These are phyloP conservation scores for Coccomyxa sp. DNA, from an alignment of 139 green algal species.

Conservation along the genomic window DNA sequence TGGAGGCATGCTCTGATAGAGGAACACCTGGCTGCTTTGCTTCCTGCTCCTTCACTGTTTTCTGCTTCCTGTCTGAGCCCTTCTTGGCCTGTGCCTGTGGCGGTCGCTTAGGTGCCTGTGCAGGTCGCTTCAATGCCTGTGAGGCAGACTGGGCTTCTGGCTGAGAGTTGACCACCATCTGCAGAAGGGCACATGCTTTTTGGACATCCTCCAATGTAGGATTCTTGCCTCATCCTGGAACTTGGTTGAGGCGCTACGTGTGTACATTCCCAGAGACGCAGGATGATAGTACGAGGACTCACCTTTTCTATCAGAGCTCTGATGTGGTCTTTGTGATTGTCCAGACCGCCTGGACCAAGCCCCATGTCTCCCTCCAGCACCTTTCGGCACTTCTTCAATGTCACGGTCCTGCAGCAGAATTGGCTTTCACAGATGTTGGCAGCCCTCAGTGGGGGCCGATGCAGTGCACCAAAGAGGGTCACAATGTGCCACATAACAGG, in stretches of 20 bases:
- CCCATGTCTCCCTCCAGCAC: constrained; percentile 13
- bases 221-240: too few species aligned
- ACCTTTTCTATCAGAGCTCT: background rate
- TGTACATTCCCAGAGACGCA: background rate
- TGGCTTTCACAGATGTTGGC: background rate
- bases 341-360: background rate
- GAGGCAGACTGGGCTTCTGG: too few species aligned
- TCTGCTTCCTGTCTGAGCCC: too few species aligned
- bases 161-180: background rate
- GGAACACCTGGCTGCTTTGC: too few species aligned
- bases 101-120: too few species aligned
- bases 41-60: too few species aligned
- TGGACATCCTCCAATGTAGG: background rate
- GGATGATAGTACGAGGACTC: background rate
- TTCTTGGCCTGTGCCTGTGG: too few species aligned
- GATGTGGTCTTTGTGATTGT: background rate
- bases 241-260: too few species aligned
- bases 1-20: too few species aligned
- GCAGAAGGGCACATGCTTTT: background rate
- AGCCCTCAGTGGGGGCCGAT: background rate
- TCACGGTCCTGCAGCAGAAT: constrained; percentile 6
- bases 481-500: background rate
- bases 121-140: too few species aligned
- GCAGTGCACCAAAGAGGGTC: too few species aligned
- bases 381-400: constrained; percentile 19